Base-by-base conservation (phyloP, 345 rosid species). In the Gossypium bickii region DNA sequence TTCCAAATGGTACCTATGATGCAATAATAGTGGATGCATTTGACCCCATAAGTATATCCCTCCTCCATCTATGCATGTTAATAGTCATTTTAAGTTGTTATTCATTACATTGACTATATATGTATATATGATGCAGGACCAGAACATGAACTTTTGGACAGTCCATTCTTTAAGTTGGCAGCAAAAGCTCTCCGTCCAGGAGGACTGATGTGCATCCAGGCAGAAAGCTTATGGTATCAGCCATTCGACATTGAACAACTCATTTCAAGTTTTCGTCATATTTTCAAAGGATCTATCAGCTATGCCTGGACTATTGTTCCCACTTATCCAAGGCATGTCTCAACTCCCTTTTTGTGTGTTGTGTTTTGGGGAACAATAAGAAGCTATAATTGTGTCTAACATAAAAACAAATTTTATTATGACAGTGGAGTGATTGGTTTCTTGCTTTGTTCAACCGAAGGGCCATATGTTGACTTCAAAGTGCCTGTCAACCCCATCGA, bases 221-320 rank as follows among this genome's bases (percentile, higher is more conserved):
- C 92, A 15, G 90, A 89, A 73, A 89, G 90, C 82, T 63, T 86
- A 47, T 89, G 94, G 94, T 82, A 82, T 80, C 88, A 77, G 55
- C 74, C 80, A 63, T 80, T 82, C 84, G 82, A 73, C 74, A 80
- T 90, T 2, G 83, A 83, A 82, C 92, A 88, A 79, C 88, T 94
- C 74, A 92, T 92, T 41, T 73, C 87, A 47, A 89, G 90, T 9
- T 88, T 87, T 75, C 86, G 70, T 59, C 80, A 65, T 34, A 80
- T 85, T 72, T 90, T 90, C 75, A 78, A 77, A 82, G 94, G 94
- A 49, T 88, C 92, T 56, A 82, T 81, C 67, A 79, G 79, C 78
- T 90, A 90, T 70, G 98, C 98, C 7, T 94, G 98, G 94, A 82
- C 92, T 16, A 58, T 67, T 12, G 90, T 88, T 68, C 94, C 92